A percentile compares a stretch with the other conserved stretches of the same genome.
These are phyloP conservation scores for Starmera amethionina DNA, from an alignment of 805 yeast species.

Conservation along the genomic window DNA sequence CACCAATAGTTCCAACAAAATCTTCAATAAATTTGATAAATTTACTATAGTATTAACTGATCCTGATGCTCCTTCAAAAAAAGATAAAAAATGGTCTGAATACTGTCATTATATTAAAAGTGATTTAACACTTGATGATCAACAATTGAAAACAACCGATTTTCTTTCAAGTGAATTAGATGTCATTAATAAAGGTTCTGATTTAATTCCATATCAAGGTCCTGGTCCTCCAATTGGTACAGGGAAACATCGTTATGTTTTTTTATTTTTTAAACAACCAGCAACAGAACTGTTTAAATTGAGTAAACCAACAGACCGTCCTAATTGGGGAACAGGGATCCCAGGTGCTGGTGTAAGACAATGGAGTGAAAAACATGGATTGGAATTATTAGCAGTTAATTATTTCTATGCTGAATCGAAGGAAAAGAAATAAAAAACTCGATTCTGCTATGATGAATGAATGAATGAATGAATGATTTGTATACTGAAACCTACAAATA, in stretches of 20 bases:
- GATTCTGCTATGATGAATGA: too few species aligned
- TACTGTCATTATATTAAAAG: slow-evolving; percentile 65
- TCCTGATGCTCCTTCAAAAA: slow-evolving; percentile 86
- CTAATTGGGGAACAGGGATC: slow-evolving; percentile 78
- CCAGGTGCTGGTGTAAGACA: slow-evolving; percentile 73
- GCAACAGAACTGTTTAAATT: slow-evolving; percentile 8
- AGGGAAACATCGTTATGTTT: slow-evolving; percentile 82
- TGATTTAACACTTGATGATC: slow-evolving; percentile 36
- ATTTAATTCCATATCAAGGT: slow-evolving; percentile 53
- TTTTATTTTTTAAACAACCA: slow-evolving; percentile 61
- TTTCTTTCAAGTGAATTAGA: slow-evolving; percentile 26
- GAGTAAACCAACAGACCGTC: slow-evolving; percentile 40
- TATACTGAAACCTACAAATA: not conserved
- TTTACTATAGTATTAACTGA: slow-evolving; percentile 79
- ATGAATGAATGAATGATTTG: not conserved
- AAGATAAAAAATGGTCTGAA: slow-evolving; percentile 84
- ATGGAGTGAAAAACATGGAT: slow-evolving; percentile 57
- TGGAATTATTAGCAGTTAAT: slow-evolving; percentile 64
- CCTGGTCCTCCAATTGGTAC: slow-evolving; percentile 90
- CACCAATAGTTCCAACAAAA: slow-evolving; percentile 30
- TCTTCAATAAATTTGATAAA: slow-evolving; percentile 30
- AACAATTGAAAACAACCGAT: slow-evolving; percentile 20
- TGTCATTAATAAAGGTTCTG: slow-evolving; percentile 24
- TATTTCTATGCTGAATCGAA: slow-evolving; percentile 73
- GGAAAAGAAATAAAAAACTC: not conserved